Evolutionary conservation across 2,329 filamentous ascomycete species (phyloP), one percentile per base, ranked within the genome.

Genomic region (Sarocladium oryzae): DNA sequence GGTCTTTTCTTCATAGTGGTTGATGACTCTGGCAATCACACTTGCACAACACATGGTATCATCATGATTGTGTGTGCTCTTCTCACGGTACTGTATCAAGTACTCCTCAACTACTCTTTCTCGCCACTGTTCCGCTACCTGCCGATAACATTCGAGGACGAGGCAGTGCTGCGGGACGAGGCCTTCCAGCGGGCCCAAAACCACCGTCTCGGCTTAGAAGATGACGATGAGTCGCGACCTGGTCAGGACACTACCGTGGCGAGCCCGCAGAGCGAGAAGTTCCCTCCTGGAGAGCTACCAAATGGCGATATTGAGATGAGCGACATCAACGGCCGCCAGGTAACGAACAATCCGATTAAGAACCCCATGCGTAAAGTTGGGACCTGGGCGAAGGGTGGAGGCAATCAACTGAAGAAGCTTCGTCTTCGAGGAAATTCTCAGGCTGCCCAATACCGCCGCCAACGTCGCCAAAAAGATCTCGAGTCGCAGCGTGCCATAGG

Each of bases 91-190:
- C 60, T 89, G 3, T 99, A 87, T 60, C 93, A 99, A 63, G 67
- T 85, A 36, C 70, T 95, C 1, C 75, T 97, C 49, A 96, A 96
- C 65, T 72, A 75, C 51, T 87, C 90, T 0, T 97, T 99, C 58
- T 81, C 81, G 0, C 92, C 93, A 2, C 76, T 99, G 9, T 85
- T 95, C 63, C 82, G 86, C 35, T 96, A 96, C 61, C 73, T 99
- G 3, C 93, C 93, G 0, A 95, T 97, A 56, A 97, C 92, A 0
- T 83, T 97, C 51, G 93, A 99, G 65, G 93, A 97, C 56, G 92
- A 96, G 63, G 93, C 93, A 2, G 88, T 93, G 1, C 73, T 88
- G n/a, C 85, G 92, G 6, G 93, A 99, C 58, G 83, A 92, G 61
- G 88, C 87, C 35, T 99, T 97, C 63, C 85, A 89, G 58, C 77